Conservation (phyloP, 1,284 basidiomycete species). For the Ceratobasidium sp. region DNA sequence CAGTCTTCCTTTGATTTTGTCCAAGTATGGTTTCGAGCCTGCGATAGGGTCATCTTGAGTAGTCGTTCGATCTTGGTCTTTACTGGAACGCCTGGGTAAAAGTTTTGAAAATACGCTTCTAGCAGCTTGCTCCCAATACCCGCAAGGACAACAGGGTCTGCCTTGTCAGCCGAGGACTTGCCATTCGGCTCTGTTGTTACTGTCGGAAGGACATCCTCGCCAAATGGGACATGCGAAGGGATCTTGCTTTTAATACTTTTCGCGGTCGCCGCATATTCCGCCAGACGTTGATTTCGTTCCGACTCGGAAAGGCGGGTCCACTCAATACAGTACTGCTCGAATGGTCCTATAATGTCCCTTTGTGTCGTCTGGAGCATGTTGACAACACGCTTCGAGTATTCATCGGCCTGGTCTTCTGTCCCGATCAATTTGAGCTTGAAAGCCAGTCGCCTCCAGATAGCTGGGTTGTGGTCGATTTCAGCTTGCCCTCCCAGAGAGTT, state of each 20-base stretch:
- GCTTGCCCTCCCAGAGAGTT: constrained; percentile 5
- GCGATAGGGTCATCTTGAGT: background rate
- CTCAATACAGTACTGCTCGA: constrained; percentile 13
- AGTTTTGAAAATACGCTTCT: background rate
- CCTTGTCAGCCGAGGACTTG: background rate
- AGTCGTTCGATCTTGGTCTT: background rate
- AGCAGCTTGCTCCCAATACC: background rate
- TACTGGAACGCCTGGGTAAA: background rate
- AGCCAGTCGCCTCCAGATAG: background rate
- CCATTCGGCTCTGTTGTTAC: background rate
- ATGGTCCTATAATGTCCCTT: background rate
- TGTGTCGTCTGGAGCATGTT: background rate
- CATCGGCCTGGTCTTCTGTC: background rate
- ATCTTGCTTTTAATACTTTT: background rate
- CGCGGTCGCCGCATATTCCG: background rate
- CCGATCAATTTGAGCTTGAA: background rate
- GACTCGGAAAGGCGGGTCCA: background rate
- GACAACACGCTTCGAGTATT: background rate
- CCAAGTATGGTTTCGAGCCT: background rate
- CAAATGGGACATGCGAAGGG: background rate
- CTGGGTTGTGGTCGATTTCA: background rate
- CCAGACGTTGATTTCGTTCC: background rate
- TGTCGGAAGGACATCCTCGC: background rate
- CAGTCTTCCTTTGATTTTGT: background rate
- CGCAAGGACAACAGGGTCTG: background rate